phyloP scores from a whole-genome alignment of 495 filamentous ascomycete species.

The Lophiostoma macrostomum region DNA sequence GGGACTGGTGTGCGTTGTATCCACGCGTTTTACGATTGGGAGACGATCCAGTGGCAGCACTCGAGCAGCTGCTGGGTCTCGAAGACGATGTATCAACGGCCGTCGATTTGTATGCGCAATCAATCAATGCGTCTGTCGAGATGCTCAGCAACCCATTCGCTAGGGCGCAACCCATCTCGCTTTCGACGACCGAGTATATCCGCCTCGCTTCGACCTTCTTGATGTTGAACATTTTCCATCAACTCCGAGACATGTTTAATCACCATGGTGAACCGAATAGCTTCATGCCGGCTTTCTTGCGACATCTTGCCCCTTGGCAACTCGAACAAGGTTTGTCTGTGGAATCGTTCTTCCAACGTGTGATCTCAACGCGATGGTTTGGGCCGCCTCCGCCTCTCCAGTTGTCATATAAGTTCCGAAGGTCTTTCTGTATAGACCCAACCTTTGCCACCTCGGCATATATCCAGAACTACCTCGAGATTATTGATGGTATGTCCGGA shows the following conservation, averaged over 20 bases:
- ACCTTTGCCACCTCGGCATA: no score
- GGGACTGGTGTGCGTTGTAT: neutral
- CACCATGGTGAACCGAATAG: neutral
- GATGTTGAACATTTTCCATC: slow-evolving; percentile 10
- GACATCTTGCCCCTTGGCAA: slow-evolving; percentile 2
- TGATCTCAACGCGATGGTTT: no score
- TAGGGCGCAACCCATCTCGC: slow-evolving; percentile 4
- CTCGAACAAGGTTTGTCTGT: slow-evolving; percentile 1
- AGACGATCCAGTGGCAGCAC: neutral
- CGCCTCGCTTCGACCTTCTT: neutral
- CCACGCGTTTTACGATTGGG: neutral
- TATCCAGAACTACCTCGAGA: no score
- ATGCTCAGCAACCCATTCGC: no score
- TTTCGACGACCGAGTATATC: neutral
- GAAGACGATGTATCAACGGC: neutral
- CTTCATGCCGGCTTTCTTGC: neutral
- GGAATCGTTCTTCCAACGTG: neutral
- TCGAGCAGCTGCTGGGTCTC: neutral
- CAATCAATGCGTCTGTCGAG: slow-evolving; percentile 1
- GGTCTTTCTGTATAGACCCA: neutral
- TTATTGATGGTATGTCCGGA: no score
- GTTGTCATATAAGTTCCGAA: neutral
- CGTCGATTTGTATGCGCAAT: slow-evolving; percentile 1
- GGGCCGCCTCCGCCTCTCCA: neutral
- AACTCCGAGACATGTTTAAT: neutral